A percentile compares a stretch with the other conserved stretches of the same genome.
phyloP scores from a whole-genome alignment of 2,329 filamentous ascomycete genomes.

The Aaosphaeria arxii region DNA sequence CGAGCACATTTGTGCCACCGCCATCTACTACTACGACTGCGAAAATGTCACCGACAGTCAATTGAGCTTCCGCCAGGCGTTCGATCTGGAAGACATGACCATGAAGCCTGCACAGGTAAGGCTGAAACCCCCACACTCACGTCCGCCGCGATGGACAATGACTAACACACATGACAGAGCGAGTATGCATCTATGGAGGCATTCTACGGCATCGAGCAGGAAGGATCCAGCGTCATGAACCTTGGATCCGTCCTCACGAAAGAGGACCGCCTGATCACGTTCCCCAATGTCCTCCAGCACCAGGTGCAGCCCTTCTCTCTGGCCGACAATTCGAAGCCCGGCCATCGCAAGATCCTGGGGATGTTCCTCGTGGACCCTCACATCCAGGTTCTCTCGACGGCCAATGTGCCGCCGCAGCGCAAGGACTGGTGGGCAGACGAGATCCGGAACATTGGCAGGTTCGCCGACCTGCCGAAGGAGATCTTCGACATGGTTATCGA shows the following conservation, averaged over 20 bases:
- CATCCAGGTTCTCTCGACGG: constrained; percentile 19
- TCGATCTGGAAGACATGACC: constrained; percentile 1
- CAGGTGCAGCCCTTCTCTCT: constrained; percentile 49
- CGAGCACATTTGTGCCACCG: constrained; percentile 59
- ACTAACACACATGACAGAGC: not conserved
- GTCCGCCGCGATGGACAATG: not conserved
- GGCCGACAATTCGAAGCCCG: constrained; percentile 45
- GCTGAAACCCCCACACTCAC: not conserved
- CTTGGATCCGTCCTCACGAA: constrained; percentile 37
- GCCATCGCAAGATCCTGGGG: constrained; percentile 54
- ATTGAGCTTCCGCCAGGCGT: constrained; percentile 45
- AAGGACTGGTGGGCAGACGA: constrained; percentile 41
- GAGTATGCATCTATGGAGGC: constrained; percentile 1
- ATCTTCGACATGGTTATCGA: constrained; percentile 7
- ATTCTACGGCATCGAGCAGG: not conserved
- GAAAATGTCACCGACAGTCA: constrained; percentile 56
- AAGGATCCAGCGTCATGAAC: constrained; percentile 26
- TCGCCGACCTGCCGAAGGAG: constrained; percentile 7
- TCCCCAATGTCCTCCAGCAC: constrained; percentile 54
- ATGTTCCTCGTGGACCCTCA: constrained; percentile 58
- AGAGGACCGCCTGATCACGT: constrained; percentile 50
- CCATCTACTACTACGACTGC: constrained; percentile 58
- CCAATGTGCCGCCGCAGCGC: constrained; percentile 49
- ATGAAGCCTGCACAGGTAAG: not conserved
- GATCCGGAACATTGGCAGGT: not conserved